Evolutionary conservation across 2,329 filamentous ascomycete genomes (phyloP), one percentile per base, ranked within the genome.

Genomic region (Tothia fuscella): DNA sequence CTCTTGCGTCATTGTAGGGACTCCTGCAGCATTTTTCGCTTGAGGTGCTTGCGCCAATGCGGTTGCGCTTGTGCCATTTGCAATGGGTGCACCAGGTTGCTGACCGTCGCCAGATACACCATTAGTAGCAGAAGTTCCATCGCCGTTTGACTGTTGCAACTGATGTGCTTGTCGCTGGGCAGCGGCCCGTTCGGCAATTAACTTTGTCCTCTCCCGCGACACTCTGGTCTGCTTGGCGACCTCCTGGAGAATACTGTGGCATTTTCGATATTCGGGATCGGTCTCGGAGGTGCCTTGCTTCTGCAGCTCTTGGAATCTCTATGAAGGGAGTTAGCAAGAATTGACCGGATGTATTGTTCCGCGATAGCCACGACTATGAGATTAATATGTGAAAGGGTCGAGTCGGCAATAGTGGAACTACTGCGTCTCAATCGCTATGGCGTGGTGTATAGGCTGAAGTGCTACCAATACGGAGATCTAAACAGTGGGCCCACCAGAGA

Each of bases 181-280:
- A 14, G 32, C 41, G 46, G 72, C 71, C 51, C 75, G 72, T 45
- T 74, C 75, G 38, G 19, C 7, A 25, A 56, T 39, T 42, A 57
- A 48, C 37, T 59, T 28, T 25, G 41, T 30, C 24, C 38, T 52
- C 51, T 57, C 48, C 48, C 59, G 52, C 52, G 75, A 65, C 49
- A 74, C 66, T 46, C 72, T 71, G 55, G 72, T 68, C 43, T 71
- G 68, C 48, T 75, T 74, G 51, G 85, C 81, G 42, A 94, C 74
- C 51, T 71, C 77, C 28, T 74, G 61, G 47, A 95, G 72, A 46
- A 93, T 78, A 47, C 82, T 77, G 41, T 85, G 80, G 24, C 79
- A 75, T 63, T 91, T 93, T 54, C 89, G 72, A 54, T 81, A 88
- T 58, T 96, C 88, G 34, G 89, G 89, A 54, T 96, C 87, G 43